Conservation (phyloP, 345 rosid genomes). For the Anacardium occidentale region DNA sequence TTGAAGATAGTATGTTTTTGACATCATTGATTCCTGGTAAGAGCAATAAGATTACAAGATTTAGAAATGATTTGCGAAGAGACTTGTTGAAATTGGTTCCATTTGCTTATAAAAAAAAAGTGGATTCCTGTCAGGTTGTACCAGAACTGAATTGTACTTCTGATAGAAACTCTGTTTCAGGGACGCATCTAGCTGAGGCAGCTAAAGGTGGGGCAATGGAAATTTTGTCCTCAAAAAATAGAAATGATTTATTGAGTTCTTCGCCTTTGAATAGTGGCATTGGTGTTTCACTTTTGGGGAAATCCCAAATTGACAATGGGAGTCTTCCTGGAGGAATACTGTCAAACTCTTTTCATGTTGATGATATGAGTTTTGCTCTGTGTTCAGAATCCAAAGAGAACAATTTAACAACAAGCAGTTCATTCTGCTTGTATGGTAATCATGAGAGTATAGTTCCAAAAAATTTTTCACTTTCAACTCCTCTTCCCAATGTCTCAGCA, state of each 20-base stretch:
- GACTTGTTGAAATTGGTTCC: not conserved
- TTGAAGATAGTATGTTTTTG: conserved; percentile 8
- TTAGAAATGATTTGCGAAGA: not conserved
- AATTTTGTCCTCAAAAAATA: conserved; percentile 22
- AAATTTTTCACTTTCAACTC: not conserved
- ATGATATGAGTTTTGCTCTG: not conserved
- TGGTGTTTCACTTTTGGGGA: not conserved
- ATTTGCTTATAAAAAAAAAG: not conserved
- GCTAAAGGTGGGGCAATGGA: conserved; percentile 9
- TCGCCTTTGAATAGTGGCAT: not conserved
- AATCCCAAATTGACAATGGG: conserved; percentile 13
- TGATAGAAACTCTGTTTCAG: conserved; percentile 17
- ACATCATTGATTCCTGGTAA: not conserved
- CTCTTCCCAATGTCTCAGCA: not conserved
- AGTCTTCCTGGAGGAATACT: conserved; percentile 6
- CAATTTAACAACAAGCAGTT: conserved; percentile 6
- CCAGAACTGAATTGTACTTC: conserved; percentile 10
- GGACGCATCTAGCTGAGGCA: conserved; percentile 8
- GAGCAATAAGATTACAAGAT: conserved; percentile 7
- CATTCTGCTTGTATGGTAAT: conserved; percentile 12
- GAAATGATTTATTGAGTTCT: conserved; percentile 2
- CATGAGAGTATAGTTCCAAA: conserved; percentile 10
- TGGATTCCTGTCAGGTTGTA: not conserved
- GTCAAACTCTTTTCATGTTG: not conserved
- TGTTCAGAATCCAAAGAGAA: conserved; percentile 21